phyloP scores from a whole-genome alignment of 1,284 basidiomycete genomes.

The Rhodotorula sp. region DNA sequence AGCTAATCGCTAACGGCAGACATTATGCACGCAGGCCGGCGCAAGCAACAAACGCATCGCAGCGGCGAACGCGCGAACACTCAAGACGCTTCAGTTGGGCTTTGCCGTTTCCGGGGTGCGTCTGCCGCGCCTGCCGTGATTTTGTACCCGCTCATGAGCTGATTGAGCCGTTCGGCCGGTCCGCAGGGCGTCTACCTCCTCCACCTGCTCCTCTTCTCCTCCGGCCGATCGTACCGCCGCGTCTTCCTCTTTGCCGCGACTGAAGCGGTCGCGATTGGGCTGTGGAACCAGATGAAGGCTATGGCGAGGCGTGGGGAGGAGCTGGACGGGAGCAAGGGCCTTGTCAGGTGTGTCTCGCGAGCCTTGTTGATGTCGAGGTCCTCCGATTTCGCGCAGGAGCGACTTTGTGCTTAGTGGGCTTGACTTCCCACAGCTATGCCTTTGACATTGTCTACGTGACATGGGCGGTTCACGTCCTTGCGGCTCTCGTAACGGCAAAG shows the following conservation, averaged over 20 bases:
- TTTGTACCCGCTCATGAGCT: no score
- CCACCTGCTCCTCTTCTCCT: conserved; percentile 28
- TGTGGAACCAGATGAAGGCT: conserved; percentile 44
- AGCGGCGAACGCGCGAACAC: conserved; percentile 20
- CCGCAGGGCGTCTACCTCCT: conserved; percentile 33
- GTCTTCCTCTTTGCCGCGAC: conserved; percentile 38
- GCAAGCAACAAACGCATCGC: conserved; percentile 32
- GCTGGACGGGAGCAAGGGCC: conserved; percentile 43
- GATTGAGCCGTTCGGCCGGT: no score
- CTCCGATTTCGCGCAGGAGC: no score
- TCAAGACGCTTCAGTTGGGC: conserved; percentile 26
- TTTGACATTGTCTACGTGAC: conserved; percentile 51
- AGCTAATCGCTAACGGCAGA: no score
- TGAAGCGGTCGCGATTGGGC: conserved; percentile 43
- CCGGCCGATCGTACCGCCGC: conserved; percentile 24
- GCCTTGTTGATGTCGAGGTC: not conserved
- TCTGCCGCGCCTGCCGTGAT: not conserved
- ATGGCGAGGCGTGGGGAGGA: conserved; percentile 48
- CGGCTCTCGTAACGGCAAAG: conserved; percentile 44
- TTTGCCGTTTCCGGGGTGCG: conserved; percentile 19
- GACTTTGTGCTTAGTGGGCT: rapidly evolving
- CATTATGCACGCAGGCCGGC: conserved; percentile 19
- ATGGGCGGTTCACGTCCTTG: conserved; percentile 48
- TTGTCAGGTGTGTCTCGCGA: conserved; percentile 44
- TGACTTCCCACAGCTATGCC: conserved; percentile 44